Evolutionary conservation across 805 yeast genomes (phyloP).

Genomic region (Candida suzukii): DNA sequence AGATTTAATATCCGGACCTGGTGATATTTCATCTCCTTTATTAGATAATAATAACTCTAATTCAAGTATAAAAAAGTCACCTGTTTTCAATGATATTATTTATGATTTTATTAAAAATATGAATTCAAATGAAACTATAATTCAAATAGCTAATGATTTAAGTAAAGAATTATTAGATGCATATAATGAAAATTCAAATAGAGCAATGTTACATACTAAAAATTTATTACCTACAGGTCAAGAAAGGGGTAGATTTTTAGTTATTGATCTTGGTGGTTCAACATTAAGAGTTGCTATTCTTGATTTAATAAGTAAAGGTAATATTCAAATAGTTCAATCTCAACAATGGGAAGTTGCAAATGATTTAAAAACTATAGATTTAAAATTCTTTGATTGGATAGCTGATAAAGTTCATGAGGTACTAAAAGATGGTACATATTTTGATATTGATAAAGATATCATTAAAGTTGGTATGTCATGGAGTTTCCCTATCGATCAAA

Average conservation of each 20-base stretch:
- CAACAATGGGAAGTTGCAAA: slow-evolving; percentile 33
- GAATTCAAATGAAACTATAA: neutral
- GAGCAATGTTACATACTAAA: slow-evolving; percentile 5
- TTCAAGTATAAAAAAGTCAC: neutral
- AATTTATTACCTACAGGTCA: slow-evolving; percentile 9
- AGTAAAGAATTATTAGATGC: slow-evolving; percentile 2
- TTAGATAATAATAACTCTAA: too few relatives aligned
- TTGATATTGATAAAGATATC: neutral
- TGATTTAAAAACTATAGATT: slow-evolving; percentile 31
- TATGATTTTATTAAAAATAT: neutral
- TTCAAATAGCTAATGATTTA: neutral
- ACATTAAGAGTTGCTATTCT: slow-evolving; percentile 35
- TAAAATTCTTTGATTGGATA: slow-evolving; percentile 36
- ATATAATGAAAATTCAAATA: neutral
- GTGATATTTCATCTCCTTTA: neutral
- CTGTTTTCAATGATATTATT: neutral
- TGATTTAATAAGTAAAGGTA: slow-evolving; percentile 6
- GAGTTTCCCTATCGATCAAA: slow-evolving; percentile 47
- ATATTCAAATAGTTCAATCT: slow-evolving; percentile 5
- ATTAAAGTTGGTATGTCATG: slow-evolving; percentile 44
- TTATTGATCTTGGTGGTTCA: slow-evolving; percentile 53
- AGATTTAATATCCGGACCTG: neutral
- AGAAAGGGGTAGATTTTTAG: slow-evolving; percentile 26
- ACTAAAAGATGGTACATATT: slow-evolving; percentile 7
- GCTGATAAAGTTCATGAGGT: slow-evolving; percentile 27